These are phyloP conservation scores for Cystobasidium sp. DNA, from an alignment of 1,284 basidiomycete genomes.

Conservation along the genomic window DNA sequence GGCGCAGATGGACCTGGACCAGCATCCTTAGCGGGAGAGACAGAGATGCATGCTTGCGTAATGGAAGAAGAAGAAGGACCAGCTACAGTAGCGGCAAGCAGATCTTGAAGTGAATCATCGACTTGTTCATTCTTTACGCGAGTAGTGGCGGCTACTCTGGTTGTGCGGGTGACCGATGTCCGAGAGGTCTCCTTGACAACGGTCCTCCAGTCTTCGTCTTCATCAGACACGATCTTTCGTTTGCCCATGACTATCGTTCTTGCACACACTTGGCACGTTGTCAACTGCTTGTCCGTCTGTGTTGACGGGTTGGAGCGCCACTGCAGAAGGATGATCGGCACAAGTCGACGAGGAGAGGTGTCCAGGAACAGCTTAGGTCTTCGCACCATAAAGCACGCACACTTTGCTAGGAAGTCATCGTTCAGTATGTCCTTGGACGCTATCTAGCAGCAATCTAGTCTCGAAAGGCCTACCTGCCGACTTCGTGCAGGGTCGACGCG, in stretches of 20 bases:
- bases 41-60: not conserved
- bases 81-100: not conserved
- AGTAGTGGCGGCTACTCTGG: not conserved
- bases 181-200: not conserved
- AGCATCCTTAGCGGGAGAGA: not conserved
- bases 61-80: not conserved
- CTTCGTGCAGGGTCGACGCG: not conserved
- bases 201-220: not conserved
- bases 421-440: too few species aligned
- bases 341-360: too few species aligned
- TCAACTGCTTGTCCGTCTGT: not conserved
- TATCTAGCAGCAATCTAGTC: too few species aligned
- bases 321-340: too few species aligned
- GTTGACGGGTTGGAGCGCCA: not conserved
- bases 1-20: not conserved
- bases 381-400: too few species aligned
- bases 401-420: too few species aligned
- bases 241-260: not conserved
- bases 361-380: too few species aligned
- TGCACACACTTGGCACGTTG: not conserved
- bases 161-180: not conserved
- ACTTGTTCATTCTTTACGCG: conserved; percentile 2
- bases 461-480: too few species aligned
- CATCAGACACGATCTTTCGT: conserved; percentile 2
- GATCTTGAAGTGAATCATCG: not conserved